phyloP scores from a whole-genome alignment of 495 filamentous ascomycete genomes.

The Aspergillus cristatus region DNA sequence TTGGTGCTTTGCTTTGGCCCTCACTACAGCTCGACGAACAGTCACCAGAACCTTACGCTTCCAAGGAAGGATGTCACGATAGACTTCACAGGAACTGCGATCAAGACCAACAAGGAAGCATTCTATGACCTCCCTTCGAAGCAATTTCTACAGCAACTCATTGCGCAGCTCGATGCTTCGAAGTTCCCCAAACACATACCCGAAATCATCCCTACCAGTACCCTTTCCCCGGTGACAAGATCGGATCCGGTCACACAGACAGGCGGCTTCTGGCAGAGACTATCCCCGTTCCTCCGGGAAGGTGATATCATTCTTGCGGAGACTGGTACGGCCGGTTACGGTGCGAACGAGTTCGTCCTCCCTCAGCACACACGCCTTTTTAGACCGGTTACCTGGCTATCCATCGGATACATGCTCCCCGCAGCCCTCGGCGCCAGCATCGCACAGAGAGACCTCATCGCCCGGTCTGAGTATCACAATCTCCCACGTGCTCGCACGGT shows the following conservation, averaged over 20 bases:
- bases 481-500: conserved; percentile 32
- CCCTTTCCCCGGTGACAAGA: background rate
- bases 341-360: conserved; percentile 13
- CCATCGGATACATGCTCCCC: conserved; percentile 35
- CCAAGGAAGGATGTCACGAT: conserved; percentile 10
- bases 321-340: conserved; percentile 24
- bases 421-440: conserved; percentile 32
- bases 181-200: conserved; percentile 3
- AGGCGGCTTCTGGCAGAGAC: conserved; percentile 10
- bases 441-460: conserved; percentile 23
- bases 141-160: conserved; percentile 5
- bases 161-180: conserved; percentile 6
- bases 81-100: conserved; percentile 1
- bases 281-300: conserved; percentile 10
- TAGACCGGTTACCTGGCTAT: conserved; percentile 25
- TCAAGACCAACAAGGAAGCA: conserved; percentile 7
- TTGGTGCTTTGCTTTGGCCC: conserved; percentile 22
- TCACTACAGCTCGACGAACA: conserved; percentile 19
- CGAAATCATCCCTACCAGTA: background rate
- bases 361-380: conserved; percentile 19
- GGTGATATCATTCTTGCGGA: conserved; percentile 28
- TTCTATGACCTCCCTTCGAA: conserved; percentile 9
- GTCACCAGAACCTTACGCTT: conserved; percentile 10
- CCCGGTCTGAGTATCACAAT: conserved; percentile 4
- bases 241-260: conserved; percentile 12